phyloP scores from a whole-genome alignment of 208 protist genomes.

The Acanthamoeba divionensis region DNA sequence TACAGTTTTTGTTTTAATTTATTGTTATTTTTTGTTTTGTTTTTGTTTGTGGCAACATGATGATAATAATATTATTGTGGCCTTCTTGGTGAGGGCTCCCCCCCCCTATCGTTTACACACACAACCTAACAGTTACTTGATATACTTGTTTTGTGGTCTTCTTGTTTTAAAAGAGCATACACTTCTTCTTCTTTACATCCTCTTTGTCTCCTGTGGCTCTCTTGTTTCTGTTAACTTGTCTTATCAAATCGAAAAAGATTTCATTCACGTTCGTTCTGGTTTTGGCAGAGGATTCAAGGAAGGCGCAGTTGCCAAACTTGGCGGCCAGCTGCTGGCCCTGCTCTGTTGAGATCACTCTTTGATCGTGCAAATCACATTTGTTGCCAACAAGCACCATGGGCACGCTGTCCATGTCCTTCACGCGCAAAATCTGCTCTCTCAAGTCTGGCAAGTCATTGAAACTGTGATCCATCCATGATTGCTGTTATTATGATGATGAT shows the following conservation, averaged over 20 bases:
- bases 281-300: constrained; percentile 78
- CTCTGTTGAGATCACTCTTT: constrained; percentile 75
- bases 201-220: not conserved
- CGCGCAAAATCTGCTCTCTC: constrained; percentile 82
- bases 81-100: no score
- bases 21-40: no score
- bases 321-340: constrained; percentile 70
- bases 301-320: constrained; percentile 71
- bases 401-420: constrained; percentile 75
- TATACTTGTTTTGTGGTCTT: no score
- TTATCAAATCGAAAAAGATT: constrained; percentile 79
- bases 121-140: no score
- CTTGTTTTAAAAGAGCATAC: not conserved
- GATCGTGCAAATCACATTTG: constrained; percentile 79
- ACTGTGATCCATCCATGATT: constrained; percentile 61
- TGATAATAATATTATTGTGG: no score
- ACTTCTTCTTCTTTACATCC: constrained; percentile 30
- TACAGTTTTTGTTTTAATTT: no score
- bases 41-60: no score
- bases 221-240: constrained; percentile 73
- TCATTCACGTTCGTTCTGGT: constrained; percentile 78
- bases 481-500: constrained; percentile 53
- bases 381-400: constrained; percentile 80
- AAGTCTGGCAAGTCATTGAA: constrained; percentile 81
- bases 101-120: no score